Conservation (phyloP, 768 basidiomycete species). For the Pleurotus sapidus region DNA sequence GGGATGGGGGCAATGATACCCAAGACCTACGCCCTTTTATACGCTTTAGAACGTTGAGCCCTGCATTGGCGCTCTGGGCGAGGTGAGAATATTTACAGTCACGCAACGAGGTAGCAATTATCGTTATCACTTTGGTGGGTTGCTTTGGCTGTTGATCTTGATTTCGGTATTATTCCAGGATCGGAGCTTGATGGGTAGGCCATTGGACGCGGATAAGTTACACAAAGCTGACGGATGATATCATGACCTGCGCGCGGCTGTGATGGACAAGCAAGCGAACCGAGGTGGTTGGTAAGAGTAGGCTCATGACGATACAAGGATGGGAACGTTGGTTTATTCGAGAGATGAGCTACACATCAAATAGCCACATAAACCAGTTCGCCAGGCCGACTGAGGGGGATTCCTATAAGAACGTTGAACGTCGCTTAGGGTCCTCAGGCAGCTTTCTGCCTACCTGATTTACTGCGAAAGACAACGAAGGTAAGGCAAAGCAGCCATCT, state of each 20-base stretch:
- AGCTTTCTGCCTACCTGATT: too few species aligned
- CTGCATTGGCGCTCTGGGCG: conserved; percentile 6
- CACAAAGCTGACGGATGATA: conserved; percentile 1
- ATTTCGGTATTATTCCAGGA: conserved; percentile 6
- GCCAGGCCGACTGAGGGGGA: neutral
- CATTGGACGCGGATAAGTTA: neutral
- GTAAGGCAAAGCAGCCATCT: neutral
- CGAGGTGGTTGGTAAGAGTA: neutral
- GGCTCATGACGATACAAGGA: neutral
- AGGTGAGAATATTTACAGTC: conserved; percentile 5
- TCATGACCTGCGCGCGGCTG: neutral
- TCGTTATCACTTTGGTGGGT: conserved; percentile 4
- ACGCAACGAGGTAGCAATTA: conserved; percentile 1
- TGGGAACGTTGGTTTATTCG: neutral
- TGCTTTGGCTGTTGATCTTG: neutral
- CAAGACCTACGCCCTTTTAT: neutral
- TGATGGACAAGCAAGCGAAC: neutral
- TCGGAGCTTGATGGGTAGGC: conserved; percentile 9
- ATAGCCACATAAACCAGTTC: conserved; percentile 4
- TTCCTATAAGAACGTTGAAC: too few species aligned
- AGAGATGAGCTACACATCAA: neutral
- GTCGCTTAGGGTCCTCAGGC: too few species aligned
- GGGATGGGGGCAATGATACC: conserved; percentile 6
- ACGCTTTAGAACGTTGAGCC: neutral
- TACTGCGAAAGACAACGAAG: neutral